These are phyloP conservation scores for Scortechinia acanthostroma DNA, from an alignment of 2,329 filamentous ascomycete genomes.

Conservation along the genomic window DNA sequence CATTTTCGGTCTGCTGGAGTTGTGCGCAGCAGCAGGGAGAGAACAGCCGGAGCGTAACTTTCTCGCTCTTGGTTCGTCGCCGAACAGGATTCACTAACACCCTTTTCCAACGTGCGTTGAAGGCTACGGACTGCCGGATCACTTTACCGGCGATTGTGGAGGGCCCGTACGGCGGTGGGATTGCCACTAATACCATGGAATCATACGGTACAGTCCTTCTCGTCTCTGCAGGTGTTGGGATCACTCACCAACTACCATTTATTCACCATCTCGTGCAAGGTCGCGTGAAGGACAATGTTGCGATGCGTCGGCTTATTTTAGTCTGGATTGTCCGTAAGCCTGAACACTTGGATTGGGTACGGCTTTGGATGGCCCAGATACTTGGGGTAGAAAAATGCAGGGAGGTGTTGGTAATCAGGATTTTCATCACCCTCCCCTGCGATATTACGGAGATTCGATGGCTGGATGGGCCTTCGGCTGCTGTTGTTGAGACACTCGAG, in stretches of 20 bases:
- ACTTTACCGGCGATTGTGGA: conserved; percentile 47
- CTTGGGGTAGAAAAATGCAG: neutral
- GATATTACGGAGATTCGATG: too few species aligned
- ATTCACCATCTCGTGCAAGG: conserved; percentile 42
- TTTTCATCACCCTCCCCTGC: neutral
- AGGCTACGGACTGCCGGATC: conserved; percentile 33
- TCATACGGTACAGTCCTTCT: conserved; percentile 62
- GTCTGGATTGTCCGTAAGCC: conserved; percentile 62
- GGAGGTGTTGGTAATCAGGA: neutral
- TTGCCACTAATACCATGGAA: conserved; percentile 44
- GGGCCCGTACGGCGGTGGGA: conserved; percentile 49
- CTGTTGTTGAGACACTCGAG: conserved; percentile 54
- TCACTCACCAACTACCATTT: conserved; percentile 59
- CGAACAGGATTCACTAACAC: conserved; percentile 56
- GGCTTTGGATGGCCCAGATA: conserved; percentile 59
- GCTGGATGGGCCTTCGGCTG: neutral
- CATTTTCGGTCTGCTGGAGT: conserved; percentile 39
- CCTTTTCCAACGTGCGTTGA: conserved; percentile 44
- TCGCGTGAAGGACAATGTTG: conserved; percentile 37
- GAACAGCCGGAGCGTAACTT: conserved; percentile 24
- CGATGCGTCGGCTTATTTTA: conserved; percentile 48
- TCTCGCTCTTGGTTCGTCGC: conserved; percentile 53
- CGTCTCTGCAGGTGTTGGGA: conserved; percentile 61
- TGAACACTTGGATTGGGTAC: conserved; percentile 60
- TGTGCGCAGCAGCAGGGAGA: too few species aligned